Evolutionary conservation across 106 monocot genomes (phyloP).

Genomic region (Allium fistulosum): DNA sequence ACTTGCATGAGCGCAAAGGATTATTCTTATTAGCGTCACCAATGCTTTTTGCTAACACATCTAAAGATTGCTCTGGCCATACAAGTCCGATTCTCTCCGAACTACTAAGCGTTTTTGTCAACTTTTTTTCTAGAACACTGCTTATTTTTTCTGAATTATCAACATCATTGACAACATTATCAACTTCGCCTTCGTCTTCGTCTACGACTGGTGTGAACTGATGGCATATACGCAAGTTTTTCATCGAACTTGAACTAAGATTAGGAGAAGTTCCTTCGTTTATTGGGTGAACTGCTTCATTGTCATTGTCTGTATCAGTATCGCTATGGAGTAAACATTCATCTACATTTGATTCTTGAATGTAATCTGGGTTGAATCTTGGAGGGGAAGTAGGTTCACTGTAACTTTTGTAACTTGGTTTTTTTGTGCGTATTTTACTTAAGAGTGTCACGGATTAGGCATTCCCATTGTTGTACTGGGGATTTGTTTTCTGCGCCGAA

Average conservation of each 20-base stretch:
- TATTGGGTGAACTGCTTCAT: slow-evolving; percentile 20
- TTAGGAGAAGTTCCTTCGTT: slow-evolving; percentile 1
- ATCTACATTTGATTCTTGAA: slow-evolving; percentile 12
- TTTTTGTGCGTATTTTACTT: slow-evolving; percentile 27
- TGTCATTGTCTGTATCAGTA: slow-evolving; percentile 37
- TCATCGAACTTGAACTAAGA: slow-evolving; percentile 8
- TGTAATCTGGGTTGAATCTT: slow-evolving; percentile 58
- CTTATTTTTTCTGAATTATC: slow-evolving; percentile 2
- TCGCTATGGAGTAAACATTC: slow-evolving; percentile 39
- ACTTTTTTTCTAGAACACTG: slow-evolving; percentile 17
- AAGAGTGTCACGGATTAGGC: slow-evolving; percentile 67
- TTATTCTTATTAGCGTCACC: slow-evolving; percentile 7
- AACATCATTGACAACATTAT: neutral
- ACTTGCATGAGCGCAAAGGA: slow-evolving; percentile 34
- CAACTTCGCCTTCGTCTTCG: slow-evolving; percentile 6
- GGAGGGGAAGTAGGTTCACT: slow-evolving; percentile 85
- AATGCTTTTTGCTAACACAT: slow-evolving; percentile 25
- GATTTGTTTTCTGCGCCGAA: slow-evolving; percentile 72
- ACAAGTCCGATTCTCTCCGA: slow-evolving; percentile 70
- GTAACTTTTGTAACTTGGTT: slow-evolving; percentile 56
- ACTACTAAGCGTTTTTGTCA: slow-evolving; percentile 47
- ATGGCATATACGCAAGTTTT: slow-evolving; percentile 28
- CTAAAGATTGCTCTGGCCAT: slow-evolving; percentile 87
- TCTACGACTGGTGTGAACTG: slow-evolving; percentile 20
- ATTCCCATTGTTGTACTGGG: slow-evolving; percentile 70